Conservation (phyloP, 2,329 filamentous ascomycete species). For the Hypoxylon sp. region DNA sequence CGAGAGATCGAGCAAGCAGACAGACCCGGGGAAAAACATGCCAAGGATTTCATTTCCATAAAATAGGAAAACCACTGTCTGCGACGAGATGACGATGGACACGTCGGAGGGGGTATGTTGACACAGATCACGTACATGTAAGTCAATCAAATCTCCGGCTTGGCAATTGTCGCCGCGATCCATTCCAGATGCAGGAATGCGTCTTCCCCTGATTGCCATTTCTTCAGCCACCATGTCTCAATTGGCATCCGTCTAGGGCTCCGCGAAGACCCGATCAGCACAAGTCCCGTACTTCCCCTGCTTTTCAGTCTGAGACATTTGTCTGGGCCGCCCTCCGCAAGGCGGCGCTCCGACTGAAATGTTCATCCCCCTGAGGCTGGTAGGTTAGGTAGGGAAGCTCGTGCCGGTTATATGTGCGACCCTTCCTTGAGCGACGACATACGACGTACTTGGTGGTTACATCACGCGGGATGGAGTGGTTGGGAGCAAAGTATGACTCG, state of each 20-base stretch:
- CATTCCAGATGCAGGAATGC: slow-evolving; percentile 33
- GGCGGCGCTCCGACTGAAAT: neutral
- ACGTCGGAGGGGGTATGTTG: slow-evolving; percentile 23
- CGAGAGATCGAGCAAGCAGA: slow-evolving; percentile 1
- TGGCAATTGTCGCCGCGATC: slow-evolving; percentile 28
- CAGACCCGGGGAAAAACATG: slow-evolving; percentile 10
- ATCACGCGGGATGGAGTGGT: slow-evolving; percentile 13
- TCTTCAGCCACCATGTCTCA: slow-evolving; percentile 27
- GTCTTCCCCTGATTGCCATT: slow-evolving; percentile 9
- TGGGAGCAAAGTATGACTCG: slow-evolving; percentile 21
- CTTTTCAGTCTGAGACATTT: slow-evolving; percentile 26
- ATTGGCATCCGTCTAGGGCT: slow-evolving; percentile 12
- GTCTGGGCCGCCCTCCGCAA: slow-evolving; percentile 12
- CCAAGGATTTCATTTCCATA: slow-evolving; percentile 37
- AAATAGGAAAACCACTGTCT: slow-evolving; percentile 2
- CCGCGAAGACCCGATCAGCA: slow-evolving; percentile 23
- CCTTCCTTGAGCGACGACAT: neutral
- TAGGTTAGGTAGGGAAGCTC: neutral
- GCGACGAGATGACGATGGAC: slow-evolving; percentile 25
- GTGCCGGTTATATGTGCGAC: slow-evolving; percentile 4
- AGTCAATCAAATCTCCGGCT: slow-evolving; percentile 40
- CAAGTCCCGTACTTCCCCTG: slow-evolving; percentile 20
- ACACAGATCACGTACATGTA: slow-evolving; percentile 31
- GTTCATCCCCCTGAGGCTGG: neutral
- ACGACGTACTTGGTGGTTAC: neutral